Conservation (phyloP, 192 early-diverging fungal species). For the Neocallimastix lanati region DNA sequence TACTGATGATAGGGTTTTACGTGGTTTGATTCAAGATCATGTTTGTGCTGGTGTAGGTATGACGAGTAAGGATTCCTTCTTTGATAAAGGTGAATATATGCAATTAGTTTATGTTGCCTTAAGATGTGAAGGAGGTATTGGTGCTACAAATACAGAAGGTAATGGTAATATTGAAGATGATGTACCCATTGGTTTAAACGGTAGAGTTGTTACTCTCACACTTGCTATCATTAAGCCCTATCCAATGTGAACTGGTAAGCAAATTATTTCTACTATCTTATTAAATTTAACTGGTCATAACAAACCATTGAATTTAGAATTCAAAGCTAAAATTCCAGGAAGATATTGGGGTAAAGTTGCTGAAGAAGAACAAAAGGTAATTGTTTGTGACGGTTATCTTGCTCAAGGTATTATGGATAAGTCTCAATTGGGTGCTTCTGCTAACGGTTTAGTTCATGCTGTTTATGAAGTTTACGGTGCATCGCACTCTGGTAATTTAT, state of each 20-base stretch:
- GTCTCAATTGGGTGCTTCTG: constrained; percentile 84
- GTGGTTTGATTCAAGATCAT: constrained; percentile 97
- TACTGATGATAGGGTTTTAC: constrained; percentile 82
- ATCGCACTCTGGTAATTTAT: constrained; percentile 65
- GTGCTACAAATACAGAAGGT: constrained; percentile 27
- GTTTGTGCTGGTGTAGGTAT: constrained; percentile 90
- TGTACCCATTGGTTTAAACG: constrained; percentile 32
- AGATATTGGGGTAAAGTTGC: constrained; percentile 68
- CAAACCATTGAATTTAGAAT: constrained; percentile 62
- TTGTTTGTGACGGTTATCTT: constrained; percentile 74
- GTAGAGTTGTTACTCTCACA: constrained; percentile 62
- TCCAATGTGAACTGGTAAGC: constrained; percentile 93
- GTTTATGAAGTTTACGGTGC: constrained; percentile 90
- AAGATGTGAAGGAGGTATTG: constrained; percentile 53
- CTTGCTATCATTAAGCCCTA: constrained; percentile 76
- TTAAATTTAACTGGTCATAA: constrained; percentile 67
- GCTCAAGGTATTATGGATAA: constrained; percentile 90
- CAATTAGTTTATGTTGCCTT: constrained; percentile 82
- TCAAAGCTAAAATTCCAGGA: constrained; percentile 67
- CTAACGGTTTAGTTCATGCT: constrained; percentile 84
- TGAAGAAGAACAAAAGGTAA: constrained; percentile 65
- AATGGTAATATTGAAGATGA: constrained; percentile 38
- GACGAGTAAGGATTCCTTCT: constrained; percentile 70
- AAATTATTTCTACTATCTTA: constrained; percentile 83
- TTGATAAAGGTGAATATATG: constrained; percentile 75